phyloP scores from a whole-genome alignment of 768 basidiomycete species.

The Pleurotus cornucopiae region DNA sequence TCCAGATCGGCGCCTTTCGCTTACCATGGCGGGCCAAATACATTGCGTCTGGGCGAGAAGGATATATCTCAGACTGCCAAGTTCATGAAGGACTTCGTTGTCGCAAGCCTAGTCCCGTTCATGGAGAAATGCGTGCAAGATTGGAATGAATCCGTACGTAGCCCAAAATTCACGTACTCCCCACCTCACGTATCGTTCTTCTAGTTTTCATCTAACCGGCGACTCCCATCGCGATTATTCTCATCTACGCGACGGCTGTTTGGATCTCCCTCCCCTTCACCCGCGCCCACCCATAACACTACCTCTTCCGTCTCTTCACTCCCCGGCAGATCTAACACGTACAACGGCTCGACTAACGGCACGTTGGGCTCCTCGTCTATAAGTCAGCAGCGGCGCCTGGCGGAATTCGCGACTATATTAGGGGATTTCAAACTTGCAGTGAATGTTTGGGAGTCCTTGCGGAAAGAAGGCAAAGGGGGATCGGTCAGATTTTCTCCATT shows the following conservation, averaged over 20 bases:
- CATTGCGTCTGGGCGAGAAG: conserved; percentile 55
- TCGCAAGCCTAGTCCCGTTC: conserved; percentile 90
- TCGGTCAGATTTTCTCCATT: conserved; percentile 49
- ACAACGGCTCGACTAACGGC: conserved; percentile 24
- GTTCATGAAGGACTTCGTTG: conserved; percentile 84
- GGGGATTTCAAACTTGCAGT: conserved; percentile 86
- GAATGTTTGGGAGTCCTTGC: conserved; percentile 78
- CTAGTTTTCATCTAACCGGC: conserved; percentile 68
- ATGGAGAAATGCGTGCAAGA: conserved; percentile 93
- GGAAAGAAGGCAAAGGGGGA: conserved; percentile 86
- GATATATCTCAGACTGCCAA: conserved; percentile 74
- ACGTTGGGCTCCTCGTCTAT: conserved; percentile 31
- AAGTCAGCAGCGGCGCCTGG: conserved; percentile 79
- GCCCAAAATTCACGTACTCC: neutral
- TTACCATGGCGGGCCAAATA: conserved; percentile 25
- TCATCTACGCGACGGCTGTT: conserved; percentile 83
- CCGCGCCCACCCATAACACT: conserved; percentile 32
- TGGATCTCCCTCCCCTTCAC: conserved; percentile 53
- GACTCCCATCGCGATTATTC: conserved; percentile 82
- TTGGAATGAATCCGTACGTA: conserved; percentile 82
- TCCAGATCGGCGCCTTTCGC: conserved; percentile 16
- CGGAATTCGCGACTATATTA: conserved; percentile 91
- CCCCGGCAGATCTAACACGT: conserved; percentile 31
- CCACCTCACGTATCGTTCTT: neutral
- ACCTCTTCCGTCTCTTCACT: conserved; percentile 39